Percentiles rank a stretch among this genome's conserved stretches.
These are phyloP conservation scores for Psilocybe cyanescens DNA, from an alignment of 768 basidiomycete species.

Conservation along the genomic window DNA sequence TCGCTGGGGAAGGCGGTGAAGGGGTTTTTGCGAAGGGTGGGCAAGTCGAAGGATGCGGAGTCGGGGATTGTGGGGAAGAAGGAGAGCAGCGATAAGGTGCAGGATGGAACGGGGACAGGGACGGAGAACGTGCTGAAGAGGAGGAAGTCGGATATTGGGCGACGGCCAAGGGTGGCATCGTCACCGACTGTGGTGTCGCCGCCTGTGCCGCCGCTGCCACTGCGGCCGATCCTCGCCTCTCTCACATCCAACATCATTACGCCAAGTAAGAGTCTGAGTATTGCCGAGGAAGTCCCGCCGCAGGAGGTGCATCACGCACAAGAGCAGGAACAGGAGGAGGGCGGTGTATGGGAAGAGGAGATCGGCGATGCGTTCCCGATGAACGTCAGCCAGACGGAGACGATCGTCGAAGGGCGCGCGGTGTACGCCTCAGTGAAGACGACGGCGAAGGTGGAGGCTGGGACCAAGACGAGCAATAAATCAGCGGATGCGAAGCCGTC, in stretches of 20 bases:
- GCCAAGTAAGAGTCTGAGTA: background rate
- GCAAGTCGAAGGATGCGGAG: conserved; percentile 16
- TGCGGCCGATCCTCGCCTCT: conserved; percentile 19
- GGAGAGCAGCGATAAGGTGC: conserved; percentile 30
- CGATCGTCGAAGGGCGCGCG: conserved; percentile 18
- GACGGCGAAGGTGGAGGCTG: background rate
- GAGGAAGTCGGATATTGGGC: conserved; percentile 20
- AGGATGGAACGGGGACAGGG: conserved; percentile 6
- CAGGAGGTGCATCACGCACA: background rate
- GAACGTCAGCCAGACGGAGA: conserved; percentile 28
- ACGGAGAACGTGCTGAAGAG: conserved; percentile 7
- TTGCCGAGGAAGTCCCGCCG: background rate
- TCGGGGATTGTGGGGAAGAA: conserved; percentile 3
- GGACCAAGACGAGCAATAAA: background rate
- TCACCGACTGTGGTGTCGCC: conserved; percentile 14
- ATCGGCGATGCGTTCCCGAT: conserved; percentile 30
- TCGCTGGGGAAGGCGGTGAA: conserved; percentile 55
- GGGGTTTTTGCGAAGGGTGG: conserved; percentile 56
- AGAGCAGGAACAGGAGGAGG: conserved; percentile 19
- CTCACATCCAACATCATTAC: conserved; percentile 8
- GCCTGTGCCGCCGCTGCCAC: conserved; percentile 14
- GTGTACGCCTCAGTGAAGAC: conserved; percentile 7
- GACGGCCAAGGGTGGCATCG: conserved; percentile 6
- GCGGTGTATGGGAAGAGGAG: conserved; percentile 30
- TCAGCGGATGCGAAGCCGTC: background rate